Evolutionary conservation across 1,284 basidiomycete species (phyloP).

Genomic region (Cutaneotrichosporon spelunceum): DNA sequence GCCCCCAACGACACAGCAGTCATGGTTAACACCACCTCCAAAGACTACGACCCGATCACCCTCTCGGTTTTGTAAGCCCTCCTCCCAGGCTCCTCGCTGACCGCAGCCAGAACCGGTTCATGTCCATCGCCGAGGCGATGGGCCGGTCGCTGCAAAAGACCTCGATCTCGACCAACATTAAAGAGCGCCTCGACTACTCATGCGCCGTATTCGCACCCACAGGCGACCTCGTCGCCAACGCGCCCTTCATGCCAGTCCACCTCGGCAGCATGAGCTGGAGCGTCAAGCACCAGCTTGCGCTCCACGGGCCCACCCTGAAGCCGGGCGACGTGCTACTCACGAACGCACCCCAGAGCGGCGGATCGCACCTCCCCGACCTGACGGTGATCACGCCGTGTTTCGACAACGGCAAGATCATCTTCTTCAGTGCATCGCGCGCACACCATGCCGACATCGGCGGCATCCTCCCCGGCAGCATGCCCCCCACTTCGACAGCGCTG

Average conservation of each 20-base stretch:
- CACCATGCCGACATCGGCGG: slow-evolving; percentile 45
- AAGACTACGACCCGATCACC: slow-evolving; percentile 36
- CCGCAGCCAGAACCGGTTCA: slow-evolving; percentile 20
- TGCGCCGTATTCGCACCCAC: slow-evolving; percentile 56
- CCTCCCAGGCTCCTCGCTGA: background rate
- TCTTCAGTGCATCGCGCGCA: slow-evolving; percentile 41
- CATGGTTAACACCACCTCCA: background rate
- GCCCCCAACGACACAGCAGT: background rate
- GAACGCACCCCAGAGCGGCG: slow-evolving; percentile 51
- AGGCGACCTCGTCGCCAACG: slow-evolving; percentile 55
- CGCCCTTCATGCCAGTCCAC: slow-evolving; percentile 56
- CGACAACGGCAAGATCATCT: slow-evolving; percentile 38
- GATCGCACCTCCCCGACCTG: slow-evolving; percentile 40
- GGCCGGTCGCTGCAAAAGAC: slow-evolving; percentile 54
- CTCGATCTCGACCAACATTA: slow-evolving; percentile 50
- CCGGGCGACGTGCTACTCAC: slow-evolving; percentile 54
- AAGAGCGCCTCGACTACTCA: slow-evolving; percentile 52
- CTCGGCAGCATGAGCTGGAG: slow-evolving; percentile 51
- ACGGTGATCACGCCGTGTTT: slow-evolving; percentile 45
- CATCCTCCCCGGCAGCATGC: slow-evolving; percentile 69
- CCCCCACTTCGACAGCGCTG: slow-evolving; percentile 81
- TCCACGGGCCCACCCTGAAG: slow-evolving; percentile 40
- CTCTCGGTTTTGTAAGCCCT: slow-evolving; percentile 36
- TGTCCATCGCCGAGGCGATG: slow-evolving; percentile 55
- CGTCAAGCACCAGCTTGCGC: slow-evolving; percentile 51